Evolutionary conservation across 1,139 yeast species (phyloP).

Genomic region (Scheffersomyces titani): DNA sequence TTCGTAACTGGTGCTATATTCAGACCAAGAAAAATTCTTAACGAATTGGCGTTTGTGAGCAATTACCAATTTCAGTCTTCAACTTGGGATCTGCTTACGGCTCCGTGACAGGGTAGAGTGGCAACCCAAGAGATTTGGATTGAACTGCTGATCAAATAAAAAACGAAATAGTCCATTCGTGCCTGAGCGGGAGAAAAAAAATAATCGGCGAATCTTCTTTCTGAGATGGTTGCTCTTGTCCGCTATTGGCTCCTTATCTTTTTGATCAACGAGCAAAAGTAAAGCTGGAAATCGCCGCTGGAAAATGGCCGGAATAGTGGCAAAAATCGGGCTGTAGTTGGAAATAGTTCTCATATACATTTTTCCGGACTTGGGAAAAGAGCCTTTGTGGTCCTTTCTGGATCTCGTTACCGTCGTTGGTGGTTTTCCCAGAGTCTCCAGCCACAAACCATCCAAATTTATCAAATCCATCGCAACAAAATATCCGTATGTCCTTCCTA

Average conservation of each 20-base stretch:
- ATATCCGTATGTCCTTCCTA: neutral
- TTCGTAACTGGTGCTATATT: constrained; percentile 1
- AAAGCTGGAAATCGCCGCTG: neutral
- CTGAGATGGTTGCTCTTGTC: neutral
- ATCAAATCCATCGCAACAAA: neutral
- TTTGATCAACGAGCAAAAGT: neutral
- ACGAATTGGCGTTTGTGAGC: neutral
- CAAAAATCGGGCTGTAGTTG: neutral
- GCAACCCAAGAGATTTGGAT: neutral
- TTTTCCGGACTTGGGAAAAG: neutral
- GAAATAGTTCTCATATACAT: neutral
- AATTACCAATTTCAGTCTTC: neutral
- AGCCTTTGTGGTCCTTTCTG: neutral
- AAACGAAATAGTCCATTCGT: neutral
- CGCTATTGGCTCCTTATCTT: neutral
- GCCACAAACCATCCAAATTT: neutral
- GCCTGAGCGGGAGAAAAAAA: neutral
- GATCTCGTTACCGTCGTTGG: neutral
- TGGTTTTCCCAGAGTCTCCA: neutral
- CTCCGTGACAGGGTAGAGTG: neutral
- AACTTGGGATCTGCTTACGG: neutral
- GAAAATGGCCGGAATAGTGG: neutral
- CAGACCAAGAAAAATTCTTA: neutral
- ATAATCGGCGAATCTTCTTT: neutral
- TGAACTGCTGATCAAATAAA: neutral